These are phyloP conservation scores for Ceratobasidium sp. DNA, from an alignment of 1,284 basidiomycete species.

Conservation along the genomic window DNA sequence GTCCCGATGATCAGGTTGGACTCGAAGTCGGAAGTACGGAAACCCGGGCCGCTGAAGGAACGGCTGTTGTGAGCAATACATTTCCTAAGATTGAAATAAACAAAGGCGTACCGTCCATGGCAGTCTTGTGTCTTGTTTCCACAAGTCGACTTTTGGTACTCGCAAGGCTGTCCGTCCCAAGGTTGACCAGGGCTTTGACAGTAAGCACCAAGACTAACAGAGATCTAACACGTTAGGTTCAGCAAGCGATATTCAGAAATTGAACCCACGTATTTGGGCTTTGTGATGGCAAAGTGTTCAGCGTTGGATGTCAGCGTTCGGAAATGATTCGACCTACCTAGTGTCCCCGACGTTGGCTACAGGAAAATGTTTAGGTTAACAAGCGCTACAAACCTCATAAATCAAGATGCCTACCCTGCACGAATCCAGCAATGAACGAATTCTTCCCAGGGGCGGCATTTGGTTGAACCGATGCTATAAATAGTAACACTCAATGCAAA, in stretches of 20 bases:
- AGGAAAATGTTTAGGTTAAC: not conserved
- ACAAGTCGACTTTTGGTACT: constrained; percentile 75
- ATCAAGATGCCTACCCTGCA: constrained; percentile 64
- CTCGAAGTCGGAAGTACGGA: constrained; percentile 74
- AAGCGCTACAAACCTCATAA: not conserved
- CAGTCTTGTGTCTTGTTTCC: constrained; percentile 74
- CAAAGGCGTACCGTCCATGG: constrained; percentile 67
- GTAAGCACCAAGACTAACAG: constrained; percentile 69
- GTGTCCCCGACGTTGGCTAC: constrained; percentile 81
- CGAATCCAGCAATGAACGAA: constrained; percentile 78
- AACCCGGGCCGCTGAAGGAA: constrained; percentile 69
- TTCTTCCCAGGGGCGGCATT: constrained; percentile 71
- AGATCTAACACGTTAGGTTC: constrained; percentile 10
- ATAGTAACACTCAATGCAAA: not conserved
- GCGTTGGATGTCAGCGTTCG: not conserved
- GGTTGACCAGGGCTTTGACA: constrained; percentile 77
- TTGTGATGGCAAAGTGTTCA: not conserved
- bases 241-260: not conserved
- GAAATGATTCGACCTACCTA: constrained; percentile 1
- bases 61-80: constrained; percentile 7
- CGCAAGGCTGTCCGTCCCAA: constrained; percentile 72
- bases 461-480: constrained; percentile 69
- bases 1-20: constrained; percentile 76
- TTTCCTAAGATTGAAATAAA: not conserved
- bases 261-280: constrained; percentile 75